Evolutionary conservation across 1,139 yeast genomes (phyloP).

Genomic region (Debaryomyces robertsiae): DNA sequence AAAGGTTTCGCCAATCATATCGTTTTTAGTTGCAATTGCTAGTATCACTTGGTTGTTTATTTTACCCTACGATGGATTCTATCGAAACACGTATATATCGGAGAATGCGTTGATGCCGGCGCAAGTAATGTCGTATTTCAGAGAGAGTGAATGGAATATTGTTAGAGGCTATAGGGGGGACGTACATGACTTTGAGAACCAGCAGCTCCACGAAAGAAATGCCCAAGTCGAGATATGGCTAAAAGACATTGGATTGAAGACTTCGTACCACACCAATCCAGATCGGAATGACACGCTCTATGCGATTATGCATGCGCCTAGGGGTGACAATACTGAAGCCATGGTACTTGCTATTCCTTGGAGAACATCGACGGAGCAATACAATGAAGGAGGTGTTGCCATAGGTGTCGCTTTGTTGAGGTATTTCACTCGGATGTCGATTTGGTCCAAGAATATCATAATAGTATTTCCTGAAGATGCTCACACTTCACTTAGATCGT

Average conservation of each 20-base stretch:
- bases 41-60: conserved; percentile 70
- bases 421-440: conserved; percentile 80
- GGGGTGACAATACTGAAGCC: conserved; percentile 96
- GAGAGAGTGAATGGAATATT: conserved; percentile 94
- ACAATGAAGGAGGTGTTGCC: conserved; percentile 80
- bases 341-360: conserved; percentile 92
- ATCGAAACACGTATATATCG: conserved; percentile 78
- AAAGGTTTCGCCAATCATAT: conserved; percentile 58
- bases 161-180: conserved; percentile 82
- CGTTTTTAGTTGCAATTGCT: conserved; percentile 58
- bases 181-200: conserved; percentile 41
- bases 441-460: conserved; percentile 95
- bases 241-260: conserved; percentile 69
- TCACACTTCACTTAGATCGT: conserved; percentile 67
- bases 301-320: conserved; percentile 86
- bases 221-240: conserved; percentile 60
- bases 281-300: conserved; percentile 56
- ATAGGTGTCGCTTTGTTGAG: conserved; percentile 72
- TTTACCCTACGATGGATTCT: conserved; percentile 82
- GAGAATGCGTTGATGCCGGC: conserved; percentile 98
- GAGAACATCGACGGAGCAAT: conserved; percentile 58
- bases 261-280: conserved; percentile 48
- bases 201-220: conserved; percentile 41
- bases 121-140: conserved; percentile 87
- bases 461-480: conserved; percentile 81